Base-by-base conservation (phyloP, 352 stramenopile genomes). In the Phytopythium litorale region DNA sequence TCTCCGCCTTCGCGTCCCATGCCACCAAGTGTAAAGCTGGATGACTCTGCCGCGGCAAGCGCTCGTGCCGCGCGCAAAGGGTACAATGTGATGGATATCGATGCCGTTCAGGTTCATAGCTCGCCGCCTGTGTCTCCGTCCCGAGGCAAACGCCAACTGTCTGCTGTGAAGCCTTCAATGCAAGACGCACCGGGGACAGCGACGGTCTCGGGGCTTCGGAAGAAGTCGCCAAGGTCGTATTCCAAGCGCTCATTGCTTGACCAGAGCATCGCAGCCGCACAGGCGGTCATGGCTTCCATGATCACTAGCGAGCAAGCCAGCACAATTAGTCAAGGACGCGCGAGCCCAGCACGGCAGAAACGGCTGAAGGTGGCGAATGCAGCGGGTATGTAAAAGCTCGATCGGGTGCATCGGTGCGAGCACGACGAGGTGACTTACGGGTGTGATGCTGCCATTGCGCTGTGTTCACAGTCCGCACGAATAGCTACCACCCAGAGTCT, bases 211-310 rank as follows among this genome's bases (percentile, higher is more conserved):
- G 30, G 48, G 35, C 57, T 32, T 33, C 59, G 15, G 7, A 72
- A 56, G 25, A 37, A 55, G 53, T 9, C 45, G 46, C 48, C 16
- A n/a, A 58, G 18, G 38, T 33, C 21, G 13, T 61, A 66, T 32
- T 16, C 54, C 35, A 37, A 48, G 21, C 37, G 62, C n/a, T 32
- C 57, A 32, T 25, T 66, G 4, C 49, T 72, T 23, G 66, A 73
- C 0, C 62, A 72, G 50, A 30, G 56, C 8, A 70, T 72, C 19
- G 55, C 63, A 33, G 33, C 49, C 30, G 58, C 58, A 21, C 37
- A 73, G 43, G 50, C 62, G 11, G 48, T 53, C 12, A 49, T 73
- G 19, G 38, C 60, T 15, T 49, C 55, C 7, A 57, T 66, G 45
- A 57, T 57, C 8, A 21, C 58, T 3, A 45, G 57, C 35, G 49